Base-by-base conservation (phyloP, 1,284 basidiomycete species). In the Ganoderma lingzhi region DNA sequence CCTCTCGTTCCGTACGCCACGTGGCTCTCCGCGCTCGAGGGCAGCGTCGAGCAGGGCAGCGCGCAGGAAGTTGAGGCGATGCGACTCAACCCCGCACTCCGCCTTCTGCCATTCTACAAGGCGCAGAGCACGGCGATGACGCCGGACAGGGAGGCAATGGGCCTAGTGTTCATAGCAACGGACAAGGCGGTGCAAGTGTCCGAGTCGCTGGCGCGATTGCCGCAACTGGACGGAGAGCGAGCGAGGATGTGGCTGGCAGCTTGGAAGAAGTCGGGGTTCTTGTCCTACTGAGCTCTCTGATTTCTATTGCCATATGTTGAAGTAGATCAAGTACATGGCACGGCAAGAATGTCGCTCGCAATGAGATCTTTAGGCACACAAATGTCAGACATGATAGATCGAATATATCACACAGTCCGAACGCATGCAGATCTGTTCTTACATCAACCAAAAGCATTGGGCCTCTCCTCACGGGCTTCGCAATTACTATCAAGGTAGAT, bases 31-130 rank as follows among this genome's bases (percentile, higher is more conserved):
- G 63, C 58, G 48, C 70, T 78, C 12, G 66, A 75, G 61, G 48
- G 56, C 15, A 67, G 66, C 58, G 58, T 72, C 39, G 64, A 58
- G 10, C 41, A 64, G 9, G 72, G 69, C 61, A 62, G 62, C 63
- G 42, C 64, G 1, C 72, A 78, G 28, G 83, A 82, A 79, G 67
- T 82, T 28, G 75, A 78, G 62, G 68, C 67, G 28, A 73, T 76
- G 63, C 70, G 73, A 37, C 62, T 44, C 19, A 80, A 80, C 64
- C 81, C 80, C 3, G 81, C 79, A 0, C 67, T 81, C 28, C 75
- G 75, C 30, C 69, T 82, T 9, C 66, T 80, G 56, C 71, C 76
- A 9, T 80, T 80, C 71, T 83, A 76, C 75, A 65, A 70, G 55
- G 66, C 19, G n/a, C 65, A 64, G 39, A 58, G 39, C 37, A 23